A percentile compares a stretch with the other conserved stretches of the same genome.
phyloP scores from a whole-genome alignment of 2,329 filamentous ascomycete genomes.

The Cytospora paraplurivora region DNA sequence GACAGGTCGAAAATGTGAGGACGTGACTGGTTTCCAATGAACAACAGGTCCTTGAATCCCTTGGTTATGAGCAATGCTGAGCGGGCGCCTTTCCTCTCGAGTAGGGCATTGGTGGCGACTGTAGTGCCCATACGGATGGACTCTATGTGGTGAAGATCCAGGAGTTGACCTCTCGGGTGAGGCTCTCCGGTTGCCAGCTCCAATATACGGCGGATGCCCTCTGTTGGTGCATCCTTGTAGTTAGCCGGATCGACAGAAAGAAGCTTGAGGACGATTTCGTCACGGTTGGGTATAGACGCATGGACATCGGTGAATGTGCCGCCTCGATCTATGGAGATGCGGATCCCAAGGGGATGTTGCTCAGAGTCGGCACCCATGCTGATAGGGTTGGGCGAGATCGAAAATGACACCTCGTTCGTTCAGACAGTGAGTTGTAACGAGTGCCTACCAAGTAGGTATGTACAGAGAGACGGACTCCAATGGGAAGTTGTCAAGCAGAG shows the following conservation, averaged over 20 bases:
- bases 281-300: conserved; percentile 62
- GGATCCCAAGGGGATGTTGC: conserved; percentile 19
- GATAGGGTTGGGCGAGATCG: background rate
- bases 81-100: conserved; percentile 28
- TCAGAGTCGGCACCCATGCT: conserved; percentile 18
- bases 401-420: background rate
- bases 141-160: conserved; percentile 18
- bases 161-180: conserved; percentile 17
- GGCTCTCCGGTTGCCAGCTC: conserved; percentile 40
- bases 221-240: conserved; percentile 68
- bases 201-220: conserved; percentile 62
- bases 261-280: conserved; percentile 69
- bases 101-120: conserved; percentile 27
- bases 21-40: conserved; percentile 38
- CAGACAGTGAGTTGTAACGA: background rate
- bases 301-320: conserved; percentile 68
- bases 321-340: conserved; percentile 49
- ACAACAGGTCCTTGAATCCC: conserved; percentile 36
- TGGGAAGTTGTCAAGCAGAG: background rate
- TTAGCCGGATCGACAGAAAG: conserved; percentile 68
- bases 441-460: background rate
- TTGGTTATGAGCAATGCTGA: conserved; percentile 29
- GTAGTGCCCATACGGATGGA: conserved; percentile 28
- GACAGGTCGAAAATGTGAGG: conserved; percentile 37
- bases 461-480: background rate